A percentile compares a stretch with the other conserved stretches of the same genome.
phyloP scores from a whole-genome alignment of 78 protist genomes.

The Dictyostelium firmibasis region DNA sequence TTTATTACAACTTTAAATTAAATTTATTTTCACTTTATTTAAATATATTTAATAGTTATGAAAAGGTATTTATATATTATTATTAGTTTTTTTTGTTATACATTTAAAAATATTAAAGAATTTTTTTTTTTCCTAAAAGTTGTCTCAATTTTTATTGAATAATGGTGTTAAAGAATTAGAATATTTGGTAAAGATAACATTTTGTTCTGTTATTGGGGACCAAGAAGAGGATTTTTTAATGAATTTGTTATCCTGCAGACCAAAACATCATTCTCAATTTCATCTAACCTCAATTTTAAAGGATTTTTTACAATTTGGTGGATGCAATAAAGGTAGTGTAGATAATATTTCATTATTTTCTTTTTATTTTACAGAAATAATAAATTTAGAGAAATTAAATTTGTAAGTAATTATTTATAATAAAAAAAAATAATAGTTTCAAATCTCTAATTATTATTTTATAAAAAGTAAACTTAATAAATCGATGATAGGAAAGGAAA shows the following conservation, averaged over 20 bases:
- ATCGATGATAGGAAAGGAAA: neutral
- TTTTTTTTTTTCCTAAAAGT: no score
- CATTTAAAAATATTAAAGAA: neutral
- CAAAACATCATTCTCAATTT: neutral
- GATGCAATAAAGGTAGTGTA: neutral
- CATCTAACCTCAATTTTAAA: neutral
- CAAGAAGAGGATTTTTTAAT: neutral
- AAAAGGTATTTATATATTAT: neutral
- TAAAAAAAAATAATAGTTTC: no score
- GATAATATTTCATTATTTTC: neutral
- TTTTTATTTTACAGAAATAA: neutral
- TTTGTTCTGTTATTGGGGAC: neutral
- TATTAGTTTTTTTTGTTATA: neutral
- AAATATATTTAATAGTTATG: neutral
- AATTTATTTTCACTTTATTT: neutral
- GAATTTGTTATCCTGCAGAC: neutral
- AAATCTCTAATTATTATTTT: neutral
- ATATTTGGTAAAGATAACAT: neutral
- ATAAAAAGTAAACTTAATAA: neutral
- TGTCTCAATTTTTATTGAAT: neutral
- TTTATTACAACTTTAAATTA: neutral
- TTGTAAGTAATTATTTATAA: neutral
- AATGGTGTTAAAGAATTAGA: neutral
- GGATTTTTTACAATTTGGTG: neutral
- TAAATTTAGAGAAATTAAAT: neutral